Conservation (phyloP, 208 protist species). For the Leishmania amazonensis region DNA sequence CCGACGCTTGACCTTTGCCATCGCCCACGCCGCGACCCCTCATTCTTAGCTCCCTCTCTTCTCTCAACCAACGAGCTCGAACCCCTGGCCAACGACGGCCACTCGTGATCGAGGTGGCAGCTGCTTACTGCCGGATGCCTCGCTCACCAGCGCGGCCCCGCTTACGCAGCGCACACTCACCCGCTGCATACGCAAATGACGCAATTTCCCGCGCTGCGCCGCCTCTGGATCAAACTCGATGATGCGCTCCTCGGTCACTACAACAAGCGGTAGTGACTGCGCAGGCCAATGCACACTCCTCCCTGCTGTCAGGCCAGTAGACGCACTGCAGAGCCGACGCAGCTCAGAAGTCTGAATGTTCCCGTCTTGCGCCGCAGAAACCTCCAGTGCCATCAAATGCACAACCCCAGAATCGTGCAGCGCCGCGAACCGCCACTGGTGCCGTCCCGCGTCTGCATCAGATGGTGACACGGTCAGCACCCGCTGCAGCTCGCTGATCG, state of each 20-base stretch:
- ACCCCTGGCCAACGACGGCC: constrained; percentile 43
- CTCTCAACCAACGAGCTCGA: constrained; percentile 19
- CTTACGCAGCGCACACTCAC: constrained; percentile 73
- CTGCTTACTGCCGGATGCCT: not conserved
- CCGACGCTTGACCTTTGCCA: too few species aligned
- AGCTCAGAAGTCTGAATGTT: not conserved
- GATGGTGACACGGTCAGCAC: not conserved
- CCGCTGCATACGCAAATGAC: constrained; percentile 21
- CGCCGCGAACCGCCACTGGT: constrained; percentile 30
- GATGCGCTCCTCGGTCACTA: constrained; percentile 48
- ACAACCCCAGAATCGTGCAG: constrained; percentile 53
- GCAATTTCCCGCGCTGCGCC: constrained; percentile 12
- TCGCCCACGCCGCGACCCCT: not conserved
- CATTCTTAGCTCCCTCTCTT: not conserved
- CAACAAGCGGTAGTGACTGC: constrained; percentile 16
- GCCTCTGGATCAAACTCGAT: constrained; percentile 28
- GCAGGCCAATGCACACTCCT: constrained; percentile 50
- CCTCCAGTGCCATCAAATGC: constrained; percentile 22
- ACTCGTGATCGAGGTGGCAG: constrained; percentile 6
- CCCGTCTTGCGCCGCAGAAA: not conserved
- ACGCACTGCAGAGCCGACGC: constrained; percentile 21
- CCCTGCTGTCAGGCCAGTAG: constrained; percentile 57
- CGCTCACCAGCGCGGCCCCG: constrained; percentile 36
- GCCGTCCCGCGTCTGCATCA: not conserved
- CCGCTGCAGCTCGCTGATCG: constrained; percentile 34